Evolutionary conservation across 2,329 filamentous ascomycete genomes (phyloP), one percentile per base, ranked within the genome.

Genomic region (Immersiporthe knoxdaviesiana): DNA sequence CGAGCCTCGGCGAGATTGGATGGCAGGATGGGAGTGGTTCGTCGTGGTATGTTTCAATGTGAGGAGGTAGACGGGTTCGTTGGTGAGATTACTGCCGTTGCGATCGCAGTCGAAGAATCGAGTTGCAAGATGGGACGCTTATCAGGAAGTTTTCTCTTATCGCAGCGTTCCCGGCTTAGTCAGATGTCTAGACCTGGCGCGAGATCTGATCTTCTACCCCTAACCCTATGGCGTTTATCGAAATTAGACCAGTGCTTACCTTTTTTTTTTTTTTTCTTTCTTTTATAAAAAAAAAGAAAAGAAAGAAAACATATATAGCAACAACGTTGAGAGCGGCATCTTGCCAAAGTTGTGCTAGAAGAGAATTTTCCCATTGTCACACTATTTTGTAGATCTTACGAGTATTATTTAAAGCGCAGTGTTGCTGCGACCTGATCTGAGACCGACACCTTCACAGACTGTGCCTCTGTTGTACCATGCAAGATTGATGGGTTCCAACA

Each of bases 381-480:
- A 24, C 7, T 11, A 52, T 12, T 11, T n/a, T 24, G 47, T 10
- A 52, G n/a, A n/a, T n/a, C 11, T 10, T 3, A 21, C 47, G 10
- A 52, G 47, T 1, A 50, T 24, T 50, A 50, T 21, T n/a, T n/a
- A n/a, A n/a, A 50, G n/a, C 21, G 30, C 32, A 21, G 21, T 16
- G 4, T 35, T 64, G 44, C 44, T 50, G n/a, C 50, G 21, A 8
- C 69, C 66, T 12, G 69, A 68, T 32, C 16, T 50, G 47, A 78
- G 73, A 1, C 83, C 84, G 2, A 77, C 77, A 0, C 87, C 87
- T 68, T 84, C 79, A 69, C 85, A 86, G 5, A 85, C 68, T 2
- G 79, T 80, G 0, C 87, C 87, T 39, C 82, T 81, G 69, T 85
- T 81, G 70, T 82, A 86, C 80, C 86, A 89, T 65, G 79, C 77